These are phyloP conservation scores for Diaporthe nobilis DNA, from an alignment of 2,329 filamentous ascomycete species.

Conservation along the genomic window DNA sequence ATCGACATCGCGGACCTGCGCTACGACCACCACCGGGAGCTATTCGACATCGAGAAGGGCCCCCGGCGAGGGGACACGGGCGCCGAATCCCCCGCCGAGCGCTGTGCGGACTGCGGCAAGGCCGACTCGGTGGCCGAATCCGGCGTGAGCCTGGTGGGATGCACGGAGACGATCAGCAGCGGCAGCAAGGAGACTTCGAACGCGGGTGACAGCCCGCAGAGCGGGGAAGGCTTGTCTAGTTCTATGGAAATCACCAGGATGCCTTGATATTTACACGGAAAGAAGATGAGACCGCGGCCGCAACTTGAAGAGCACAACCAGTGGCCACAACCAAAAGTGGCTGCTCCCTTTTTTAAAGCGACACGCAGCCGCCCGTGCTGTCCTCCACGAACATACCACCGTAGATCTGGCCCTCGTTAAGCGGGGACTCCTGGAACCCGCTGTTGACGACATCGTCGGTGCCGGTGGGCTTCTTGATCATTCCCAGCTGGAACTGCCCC, in stretches of 20 bases:
- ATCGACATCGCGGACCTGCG: constrained; percentile 27
- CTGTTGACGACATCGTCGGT: constrained; percentile 64
- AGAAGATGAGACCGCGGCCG: not conserved
- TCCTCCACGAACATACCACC: constrained; percentile 66
- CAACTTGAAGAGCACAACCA: not conserved
- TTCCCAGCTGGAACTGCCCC: constrained; percentile 69
- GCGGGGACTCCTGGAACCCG: constrained; percentile 61
- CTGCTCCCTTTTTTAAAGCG: constrained; percentile 48
- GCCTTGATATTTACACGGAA: constrained; percentile 12
- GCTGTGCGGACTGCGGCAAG: not conserved
- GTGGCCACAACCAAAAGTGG: not conserved
- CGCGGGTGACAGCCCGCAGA: not conserved
- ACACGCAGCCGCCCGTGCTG: constrained; percentile 57
- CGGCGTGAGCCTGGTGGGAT: constrained; percentile 5
- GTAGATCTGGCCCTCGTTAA: constrained; percentile 65
- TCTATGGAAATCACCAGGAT: not conserved
- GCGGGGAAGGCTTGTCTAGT: constrained; percentile 6
- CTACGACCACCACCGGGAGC: constrained; percentile 20
- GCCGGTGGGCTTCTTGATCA: constrained; percentile 70
- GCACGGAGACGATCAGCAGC: constrained; percentile 12
- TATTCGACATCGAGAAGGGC: constrained; percentile 23
- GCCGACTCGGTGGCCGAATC: constrained; percentile 2
- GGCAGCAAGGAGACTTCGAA: not conserved
- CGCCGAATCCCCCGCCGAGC: not conserved
- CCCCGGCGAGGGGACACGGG: not conserved